Evolutionary conservation across 345 rosid genomes (phyloP).

Genomic region (Limnanthes douglasii): DNA sequence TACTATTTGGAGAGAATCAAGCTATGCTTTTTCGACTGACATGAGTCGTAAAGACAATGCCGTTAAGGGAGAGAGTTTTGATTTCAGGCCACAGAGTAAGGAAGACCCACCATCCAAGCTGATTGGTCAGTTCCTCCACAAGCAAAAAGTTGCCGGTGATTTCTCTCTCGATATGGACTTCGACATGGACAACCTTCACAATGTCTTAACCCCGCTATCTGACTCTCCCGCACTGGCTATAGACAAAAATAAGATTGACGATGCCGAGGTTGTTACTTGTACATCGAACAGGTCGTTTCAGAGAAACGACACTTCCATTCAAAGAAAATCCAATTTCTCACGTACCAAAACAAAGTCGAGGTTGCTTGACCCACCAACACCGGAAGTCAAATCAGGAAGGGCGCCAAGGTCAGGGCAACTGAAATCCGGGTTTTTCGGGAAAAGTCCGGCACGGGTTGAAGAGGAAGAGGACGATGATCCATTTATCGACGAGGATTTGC

Average conservation of each 20-base stretch:
- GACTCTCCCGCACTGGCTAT: slow-evolving; percentile 18
- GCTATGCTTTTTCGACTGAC: slow-evolving; percentile 34
- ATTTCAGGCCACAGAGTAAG: slow-evolving; percentile 12
- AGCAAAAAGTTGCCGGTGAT: slow-evolving; percentile 62
- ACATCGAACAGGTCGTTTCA: slow-evolving; percentile 30
- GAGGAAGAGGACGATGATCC: slow-evolving; percentile 72
- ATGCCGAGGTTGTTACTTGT: slow-evolving; percentile 35
- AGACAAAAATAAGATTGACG: slow-evolving; percentile 11
- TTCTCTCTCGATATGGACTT: slow-evolving; percentile 60
- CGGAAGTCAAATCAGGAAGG: slow-evolving; percentile 23
- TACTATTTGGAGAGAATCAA: slow-evolving; percentile 51
- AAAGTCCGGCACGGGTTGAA: slow-evolving; percentile 11
- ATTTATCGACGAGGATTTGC: slow-evolving; percentile 56
- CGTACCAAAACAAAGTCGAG: slow-evolving; percentile 48
- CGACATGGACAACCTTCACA: slow-evolving; percentile 56
- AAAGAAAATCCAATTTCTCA: slow-evolving; percentile 13
- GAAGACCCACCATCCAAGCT: slow-evolving; percentile 62
- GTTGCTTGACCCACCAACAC: slow-evolving; percentile 49
- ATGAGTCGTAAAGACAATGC: slow-evolving; percentile 6
- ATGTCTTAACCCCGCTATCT: slow-evolving; percentile 16
- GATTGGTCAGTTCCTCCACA: slow-evolving; percentile 54
- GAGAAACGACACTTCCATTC: slow-evolving; percentile 21
- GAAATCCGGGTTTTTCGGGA: slow-evolving; percentile 33
- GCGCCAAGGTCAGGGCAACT: slow-evolving; percentile 18
- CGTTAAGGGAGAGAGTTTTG: slow-evolving; percentile 12